Percentiles rank a stretch among this genome's conserved stretches.
Evolutionary conservation across 257 asterid genomes (phyloP).

Genomic region (Mentha longifolia): DNA sequence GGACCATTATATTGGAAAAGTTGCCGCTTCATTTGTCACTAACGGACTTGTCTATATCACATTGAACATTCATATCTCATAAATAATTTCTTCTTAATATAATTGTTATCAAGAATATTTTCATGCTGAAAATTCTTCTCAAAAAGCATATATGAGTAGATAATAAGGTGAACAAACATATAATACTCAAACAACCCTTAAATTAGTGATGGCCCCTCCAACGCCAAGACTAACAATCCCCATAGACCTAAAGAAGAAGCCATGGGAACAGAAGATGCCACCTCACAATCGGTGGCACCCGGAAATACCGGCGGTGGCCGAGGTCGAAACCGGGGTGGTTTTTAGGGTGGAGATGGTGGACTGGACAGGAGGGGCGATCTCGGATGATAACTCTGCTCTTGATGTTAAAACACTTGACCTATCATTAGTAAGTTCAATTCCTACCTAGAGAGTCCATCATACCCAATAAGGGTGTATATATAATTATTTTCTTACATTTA

Average conservation of each 20-base stretch:
- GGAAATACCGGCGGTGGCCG: conserved; percentile 69
- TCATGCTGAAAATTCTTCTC: neutral
- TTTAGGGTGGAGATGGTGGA: conserved; percentile 90
- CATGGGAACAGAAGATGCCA: conserved; percentile 69
- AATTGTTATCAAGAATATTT: neutral
- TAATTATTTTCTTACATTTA: no score
- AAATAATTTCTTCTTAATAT: conserved; percentile 4
- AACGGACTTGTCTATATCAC: conserved; percentile 35
- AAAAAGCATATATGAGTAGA: neutral
- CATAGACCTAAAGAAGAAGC: conserved; percentile 67
- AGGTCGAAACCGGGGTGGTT: conserved; percentile 63
- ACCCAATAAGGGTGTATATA: no score
- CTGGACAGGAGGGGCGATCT: conserved; percentile 70
- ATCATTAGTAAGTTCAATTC: conserved; percentile 54
- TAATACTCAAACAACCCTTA: neutral
- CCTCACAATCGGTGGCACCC: conserved; percentile 95
- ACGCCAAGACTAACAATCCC: conserved; percentile 67
- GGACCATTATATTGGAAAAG: conserved; percentile 50
- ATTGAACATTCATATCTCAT: conserved; percentile 9
- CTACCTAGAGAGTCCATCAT: no score
- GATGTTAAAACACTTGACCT: conserved; percentile 66
- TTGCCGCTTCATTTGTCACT: conserved; percentile 39
- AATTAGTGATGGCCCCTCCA: conserved; percentile 64
- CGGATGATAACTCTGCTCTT: conserved; percentile 60
- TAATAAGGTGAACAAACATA: neutral